Base-by-base conservation (phyloP, 306 rosid genomes). In the Cucurbita pepo region DNA sequence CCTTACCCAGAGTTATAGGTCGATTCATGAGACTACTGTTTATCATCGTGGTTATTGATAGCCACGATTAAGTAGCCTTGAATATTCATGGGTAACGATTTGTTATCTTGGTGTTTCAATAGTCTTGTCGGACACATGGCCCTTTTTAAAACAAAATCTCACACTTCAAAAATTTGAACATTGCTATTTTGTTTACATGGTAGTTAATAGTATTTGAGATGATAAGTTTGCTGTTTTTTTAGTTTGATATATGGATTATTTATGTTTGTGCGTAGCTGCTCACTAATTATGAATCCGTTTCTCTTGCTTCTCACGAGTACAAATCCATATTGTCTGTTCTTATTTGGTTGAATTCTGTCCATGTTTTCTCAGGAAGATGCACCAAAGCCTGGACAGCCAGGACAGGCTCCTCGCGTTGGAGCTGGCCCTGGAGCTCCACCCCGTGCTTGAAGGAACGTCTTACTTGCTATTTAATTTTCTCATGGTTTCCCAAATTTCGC, bases 361-460 rank as follows among this genome's bases (percentile, higher is more conserved):
- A 22, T 56, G 38, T 19, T 7, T 72, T 73, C 75, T 25, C 43
- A 88, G 93, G 93, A 88, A 50, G 93, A 88, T 57, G 77, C 47
- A 1, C 88, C 85, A 56, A 86, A 89, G 79, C 87, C 93, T 4
- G 90, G 90, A 8, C 93, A 86, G 57, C 88, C 93, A 36, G 90
- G 93, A 50, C 93, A 86, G 80, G 83, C 84, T 14, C 84, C 93
- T 36, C 88, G 90, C 13, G 82, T 88, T 59, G 73, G 73, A 30
- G 82, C 86, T 66, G 90, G 87, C 34, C 3, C 34, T 66, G 90
- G 87, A 59, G 76, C 38, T 3, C 82, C 80, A 43, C 76, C 77
- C 38, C 90, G 90, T 19, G 1, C 82, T 53, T 88, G 74, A 75
- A 40, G 54, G 67, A 61, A 8, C 72, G 7, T 37, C 7, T 10